Conservation (phyloP, 2,329 filamentous ascomycete species). For the Camillea tinctor region DNA sequence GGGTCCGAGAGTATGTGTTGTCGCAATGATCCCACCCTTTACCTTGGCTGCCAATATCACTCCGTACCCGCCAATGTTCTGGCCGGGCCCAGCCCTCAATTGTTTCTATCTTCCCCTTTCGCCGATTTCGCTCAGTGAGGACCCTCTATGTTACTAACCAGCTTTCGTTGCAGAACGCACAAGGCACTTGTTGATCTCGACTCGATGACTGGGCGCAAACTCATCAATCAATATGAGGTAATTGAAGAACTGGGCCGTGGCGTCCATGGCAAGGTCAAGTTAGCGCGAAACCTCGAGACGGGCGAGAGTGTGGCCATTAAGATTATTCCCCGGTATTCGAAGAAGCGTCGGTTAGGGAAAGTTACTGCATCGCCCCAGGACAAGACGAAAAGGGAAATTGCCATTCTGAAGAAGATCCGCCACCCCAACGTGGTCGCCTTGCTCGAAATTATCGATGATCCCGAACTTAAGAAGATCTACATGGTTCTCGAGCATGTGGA, state of each 20-base stretch:
- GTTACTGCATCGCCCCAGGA: slow-evolving; percentile 68
- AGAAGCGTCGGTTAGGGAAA: slow-evolving; percentile 86
- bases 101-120: neutral
- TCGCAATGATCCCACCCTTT: slow-evolving; percentile 36
- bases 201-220: slow-evolving; percentile 83
- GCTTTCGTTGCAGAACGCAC: slow-evolving; percentile 62
- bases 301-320: slow-evolving; percentile 91
- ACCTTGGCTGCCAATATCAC: slow-evolving; percentile 6
- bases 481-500: slow-evolving; percentile 96
- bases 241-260: slow-evolving; percentile 94
- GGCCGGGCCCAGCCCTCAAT: neutral
- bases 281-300: slow-evolving; percentile 77
- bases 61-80: neutral
- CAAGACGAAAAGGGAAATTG: slow-evolving; percentile 93
- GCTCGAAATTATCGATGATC: slow-evolving; percentile 96
- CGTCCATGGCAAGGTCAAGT: slow-evolving; percentile 96
- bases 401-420: slow-evolving; percentile 95
- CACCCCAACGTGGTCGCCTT: slow-evolving; percentile 96
- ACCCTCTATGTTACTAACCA: slow-evolving; percentile 11
- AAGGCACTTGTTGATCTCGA: slow-evolving; percentile 90
- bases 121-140: slow-evolving; percentile 2
- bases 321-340: slow-evolving; percentile 94
- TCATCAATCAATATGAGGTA: slow-evolving; percentile 97
- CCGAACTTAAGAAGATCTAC: slow-evolving; percentile 95
- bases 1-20: slow-evolving; percentile 65